Percentiles rank a stretch among this genome's conserved stretches.
Evolutionary conservation across 2,329 filamentous ascomycete genomes (phyloP).

Genomic region (Aureobasidium uvarum): DNA sequence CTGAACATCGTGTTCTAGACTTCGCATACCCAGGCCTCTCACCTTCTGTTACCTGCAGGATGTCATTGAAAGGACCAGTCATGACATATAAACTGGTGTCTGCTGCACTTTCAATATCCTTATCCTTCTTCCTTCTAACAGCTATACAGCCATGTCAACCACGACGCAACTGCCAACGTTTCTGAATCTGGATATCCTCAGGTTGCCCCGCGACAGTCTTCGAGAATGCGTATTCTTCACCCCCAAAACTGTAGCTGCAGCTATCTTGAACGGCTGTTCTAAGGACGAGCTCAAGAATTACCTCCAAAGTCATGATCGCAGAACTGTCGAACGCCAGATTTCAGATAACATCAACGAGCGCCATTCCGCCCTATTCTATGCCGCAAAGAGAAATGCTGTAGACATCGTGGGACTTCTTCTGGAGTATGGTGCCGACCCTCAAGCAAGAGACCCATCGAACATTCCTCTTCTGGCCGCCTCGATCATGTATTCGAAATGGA

Average conservation of each 20-base stretch:
- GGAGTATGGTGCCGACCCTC: not conserved
- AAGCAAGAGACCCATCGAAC: not conserved
- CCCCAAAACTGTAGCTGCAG: not conserved
- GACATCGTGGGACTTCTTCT: not conserved
- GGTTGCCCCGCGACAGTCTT: not conserved
- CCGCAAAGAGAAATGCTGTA: not conserved
- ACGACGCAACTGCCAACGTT: not conserved
- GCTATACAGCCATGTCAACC: not conserved
- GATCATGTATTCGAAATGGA: not conserved
- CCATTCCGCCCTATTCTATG: not conserved
- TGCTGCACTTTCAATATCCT: no score
- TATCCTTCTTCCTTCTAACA: not conserved
- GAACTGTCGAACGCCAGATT: not conserved
- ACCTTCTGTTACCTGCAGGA: not conserved
- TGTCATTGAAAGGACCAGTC: not conserved
- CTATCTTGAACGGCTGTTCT: not conserved
- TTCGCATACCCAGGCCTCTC: not conserved
- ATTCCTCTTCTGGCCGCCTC: not conserved
- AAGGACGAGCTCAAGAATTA: not conserved
- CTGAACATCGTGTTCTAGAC: not conserved
- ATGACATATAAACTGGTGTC: not conserved
- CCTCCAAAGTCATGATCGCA: not conserved
- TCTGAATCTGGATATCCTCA: not conserved
- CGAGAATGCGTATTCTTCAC: not conserved
- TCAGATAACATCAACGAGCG: not conserved